A percentile compares a stretch with the other conserved stretches of the same genome.
Conservation (phyloP, 202 grass and related monocot genomes). For the Digitaria exilis region DNA sequence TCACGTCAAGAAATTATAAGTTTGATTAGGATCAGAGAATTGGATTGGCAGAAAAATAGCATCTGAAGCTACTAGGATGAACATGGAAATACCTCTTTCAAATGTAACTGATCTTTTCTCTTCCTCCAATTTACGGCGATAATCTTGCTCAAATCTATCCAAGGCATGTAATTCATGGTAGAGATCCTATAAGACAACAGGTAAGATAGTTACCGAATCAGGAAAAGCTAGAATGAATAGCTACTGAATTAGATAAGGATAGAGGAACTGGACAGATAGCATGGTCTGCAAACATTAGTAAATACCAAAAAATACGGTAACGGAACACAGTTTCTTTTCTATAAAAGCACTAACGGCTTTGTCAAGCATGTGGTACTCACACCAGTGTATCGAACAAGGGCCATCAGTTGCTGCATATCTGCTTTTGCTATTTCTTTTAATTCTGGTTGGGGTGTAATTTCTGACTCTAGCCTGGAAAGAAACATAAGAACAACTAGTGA, state of each 20-base stretch:
- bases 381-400: slow-evolving; percentile 72
- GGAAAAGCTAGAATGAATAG: slow-evolving; percentile 17
- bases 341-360: background rate
- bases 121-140: slow-evolving; percentile 72
- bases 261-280: background rate
- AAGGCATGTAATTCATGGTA: slow-evolving; percentile 91
- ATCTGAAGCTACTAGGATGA: slow-evolving; percentile 16
- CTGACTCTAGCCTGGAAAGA: slow-evolving; percentile 69
- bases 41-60: slow-evolving; percentile 7
- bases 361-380: slow-evolving; percentile 59
- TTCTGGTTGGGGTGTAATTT: slow-evolving; percentile 57
- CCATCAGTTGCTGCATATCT: slow-evolving; percentile 76
- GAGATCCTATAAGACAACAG: slow-evolving; percentile 57
- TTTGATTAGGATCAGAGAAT: background rate
- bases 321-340: background rate
- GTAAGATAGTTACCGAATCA: slow-evolving; percentile 27
- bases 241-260: slow-evolving; percentile 29
- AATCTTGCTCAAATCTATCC: slow-evolving; percentile 93
- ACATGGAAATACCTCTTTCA: slow-evolving; percentile 68
- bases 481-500: slow-evolving; percentile 25
- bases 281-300: slow-evolving; percentile 23
- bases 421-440: slow-evolving; percentile 68
- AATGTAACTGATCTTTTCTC: slow-evolving; percentile 62
- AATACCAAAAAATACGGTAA: background rate
- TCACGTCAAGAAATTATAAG: slow-evolving; percentile 15